These are phyloP conservation scores for Psilocybe sp. DNA, from an alignment of 768 basidiomycete genomes.

Conservation along the genomic window DNA sequence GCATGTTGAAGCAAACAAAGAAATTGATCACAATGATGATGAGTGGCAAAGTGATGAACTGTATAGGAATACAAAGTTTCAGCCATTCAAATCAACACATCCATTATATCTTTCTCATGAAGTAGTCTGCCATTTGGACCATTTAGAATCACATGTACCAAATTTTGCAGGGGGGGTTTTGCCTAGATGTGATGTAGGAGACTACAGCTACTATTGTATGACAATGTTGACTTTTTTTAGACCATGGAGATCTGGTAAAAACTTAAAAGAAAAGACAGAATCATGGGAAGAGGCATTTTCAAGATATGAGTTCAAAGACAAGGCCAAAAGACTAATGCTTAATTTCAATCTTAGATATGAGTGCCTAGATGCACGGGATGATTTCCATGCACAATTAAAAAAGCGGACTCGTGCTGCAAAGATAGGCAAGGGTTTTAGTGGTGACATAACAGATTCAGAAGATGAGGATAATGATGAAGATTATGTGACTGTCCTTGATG, in stretches of 20 bases:
- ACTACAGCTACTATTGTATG: conserved; percentile 26
- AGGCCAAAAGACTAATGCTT: conserved; percentile 17
- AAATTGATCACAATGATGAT: conserved; percentile 5
- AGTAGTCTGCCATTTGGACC: background rate
- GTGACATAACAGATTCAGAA: background rate
- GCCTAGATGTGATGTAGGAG: conserved; percentile 27
- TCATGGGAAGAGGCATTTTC: conserved; percentile 23
- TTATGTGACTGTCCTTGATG: no score
- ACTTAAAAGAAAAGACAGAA: conserved; percentile 17
- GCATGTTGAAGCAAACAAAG: no score
- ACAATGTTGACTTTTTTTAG: no score
- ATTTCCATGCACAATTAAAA: conserved; percentile 19
- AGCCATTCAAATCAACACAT: conserved; percentile 9
- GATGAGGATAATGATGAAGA: background rate
- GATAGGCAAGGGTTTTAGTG: background rate
- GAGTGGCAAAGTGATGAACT: conserved; percentile 1
- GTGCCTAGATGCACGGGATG: conserved; percentile 32
- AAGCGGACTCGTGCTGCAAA: conserved; percentile 7
- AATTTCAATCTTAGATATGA: conserved; percentile 33
- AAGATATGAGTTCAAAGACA: conserved; percentile 16
- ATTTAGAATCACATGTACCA: conserved; percentile 10
- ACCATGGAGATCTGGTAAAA: conserved; percentile 23
- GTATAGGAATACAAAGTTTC: background rate
- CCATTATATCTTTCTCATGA: conserved; percentile 17
- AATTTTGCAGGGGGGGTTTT: conserved; percentile 28